These are phyloP conservation scores for Phanerodontia chrysosporium DNA, from an alignment of 768 basidiomycete species.

Conservation along the genomic window DNA sequence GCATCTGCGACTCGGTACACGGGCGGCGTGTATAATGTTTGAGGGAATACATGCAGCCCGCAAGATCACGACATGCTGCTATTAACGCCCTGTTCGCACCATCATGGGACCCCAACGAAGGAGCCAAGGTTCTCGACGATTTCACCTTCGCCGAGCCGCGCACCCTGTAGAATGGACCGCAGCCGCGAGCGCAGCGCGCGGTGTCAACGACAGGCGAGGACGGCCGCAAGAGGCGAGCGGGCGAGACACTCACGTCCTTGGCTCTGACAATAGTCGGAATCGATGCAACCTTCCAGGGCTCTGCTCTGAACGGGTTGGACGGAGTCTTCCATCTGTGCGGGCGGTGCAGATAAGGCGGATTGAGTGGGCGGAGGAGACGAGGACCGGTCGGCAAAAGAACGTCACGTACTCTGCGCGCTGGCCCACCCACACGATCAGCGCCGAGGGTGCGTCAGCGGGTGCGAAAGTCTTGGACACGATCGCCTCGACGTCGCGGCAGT, in stretches of 20 bases:
- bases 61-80: not conserved
- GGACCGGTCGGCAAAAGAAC: not conserved
- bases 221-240: not conserved
- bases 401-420: constrained; percentile 53
- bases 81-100: not conserved
- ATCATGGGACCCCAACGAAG: constrained; percentile 10
- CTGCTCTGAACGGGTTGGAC: constrained; percentile 53
- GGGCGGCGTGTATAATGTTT: constrained; percentile 11
- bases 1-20: constrained; percentile 6
- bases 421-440: constrained; percentile 66
- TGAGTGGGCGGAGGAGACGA: not conserved
- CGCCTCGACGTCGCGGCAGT: constrained; percentile 60
- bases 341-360: constrained; percentile 2
- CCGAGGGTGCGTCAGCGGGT: constrained; percentile 41
- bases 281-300: constrained; percentile 54
- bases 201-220: not conserved
- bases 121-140: constrained; percentile 25
- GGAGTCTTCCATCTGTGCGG: constrained; percentile 59
- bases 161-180: constrained; percentile 23
- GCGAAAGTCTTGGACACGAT: constrained; percentile 50
- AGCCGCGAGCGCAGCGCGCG: not conserved
- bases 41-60: constrained; percentile 4
- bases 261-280: constrained; percentile 69
- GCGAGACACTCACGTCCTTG: constrained; percentile 42
- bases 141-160: constrained; percentile 39